A percentile compares a stretch with the other conserved stretches of the same genome.
Conservation (phyloP, 441 rosid genomes). For the Pelargonium fulgidum region DNA sequence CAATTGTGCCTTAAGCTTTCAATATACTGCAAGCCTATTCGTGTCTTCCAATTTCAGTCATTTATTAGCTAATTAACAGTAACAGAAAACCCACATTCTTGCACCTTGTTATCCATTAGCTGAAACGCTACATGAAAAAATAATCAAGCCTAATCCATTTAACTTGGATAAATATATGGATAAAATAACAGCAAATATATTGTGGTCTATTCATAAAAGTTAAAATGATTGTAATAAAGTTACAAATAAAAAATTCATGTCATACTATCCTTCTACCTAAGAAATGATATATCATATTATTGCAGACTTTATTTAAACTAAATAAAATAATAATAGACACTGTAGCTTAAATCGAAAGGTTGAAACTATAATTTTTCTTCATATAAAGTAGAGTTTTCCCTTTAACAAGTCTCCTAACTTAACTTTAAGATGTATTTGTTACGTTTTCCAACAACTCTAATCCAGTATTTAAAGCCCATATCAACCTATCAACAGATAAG, state of each 20-base stretch:
- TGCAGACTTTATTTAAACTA: neutral
- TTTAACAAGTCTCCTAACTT: neutral
- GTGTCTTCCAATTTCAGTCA: neutral
- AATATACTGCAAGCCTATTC: neutral
- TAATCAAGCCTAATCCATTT: neutral
- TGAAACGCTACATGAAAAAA: neutral
- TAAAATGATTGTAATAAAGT: neutral
- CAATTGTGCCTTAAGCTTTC: conserved; percentile 1
- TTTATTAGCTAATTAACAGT: neutral
- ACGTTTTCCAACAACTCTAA: neutral
- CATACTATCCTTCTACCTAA: neutral
- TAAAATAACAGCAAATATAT: neutral
- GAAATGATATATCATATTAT: neutral
- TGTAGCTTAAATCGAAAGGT: neutral
- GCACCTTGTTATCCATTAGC: conserved; percentile 3
- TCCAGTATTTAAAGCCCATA: neutral
- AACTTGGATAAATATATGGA: neutral
- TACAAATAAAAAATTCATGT: neutral
- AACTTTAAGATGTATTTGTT: neutral
- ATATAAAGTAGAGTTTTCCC: neutral
- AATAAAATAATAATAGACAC: neutral
- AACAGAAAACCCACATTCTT: neutral
- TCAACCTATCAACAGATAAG: neutral
- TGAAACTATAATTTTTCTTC: neutral
- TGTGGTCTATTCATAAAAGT: neutral